phyloP scores from a whole-genome alignment of 2,329 filamentous ascomycete genomes.

The Botrytis cinerea region DNA sequence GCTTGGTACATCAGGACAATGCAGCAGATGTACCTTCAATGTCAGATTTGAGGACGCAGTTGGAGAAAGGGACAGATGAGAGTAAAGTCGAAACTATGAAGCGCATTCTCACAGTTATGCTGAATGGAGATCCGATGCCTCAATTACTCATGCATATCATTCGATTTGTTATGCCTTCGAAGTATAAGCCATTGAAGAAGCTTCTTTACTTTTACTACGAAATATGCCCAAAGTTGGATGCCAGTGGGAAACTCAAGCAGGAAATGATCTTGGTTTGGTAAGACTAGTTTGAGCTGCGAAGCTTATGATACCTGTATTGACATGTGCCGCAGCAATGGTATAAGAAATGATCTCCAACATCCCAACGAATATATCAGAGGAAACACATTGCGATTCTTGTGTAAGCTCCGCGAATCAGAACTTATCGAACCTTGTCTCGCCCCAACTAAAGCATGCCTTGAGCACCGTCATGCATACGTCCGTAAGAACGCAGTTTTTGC shows the following conservation, averaged over 20 bases:
- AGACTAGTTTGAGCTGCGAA: constrained; percentile 33
- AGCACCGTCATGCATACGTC: constrained; percentile 96
- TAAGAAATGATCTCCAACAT: constrained; percentile 95
- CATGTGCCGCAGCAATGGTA: constrained; percentile 74
- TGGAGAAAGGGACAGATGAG: constrained; percentile 93
- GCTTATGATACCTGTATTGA: background rate
- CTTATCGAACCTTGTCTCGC: constrained; percentile 94
- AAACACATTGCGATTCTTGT: constrained; percentile 96
- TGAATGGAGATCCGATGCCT: constrained; percentile 96
- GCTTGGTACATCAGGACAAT: constrained; percentile 97
- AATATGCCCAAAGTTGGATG: constrained; percentile 94
- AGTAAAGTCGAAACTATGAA: constrained; percentile 95
- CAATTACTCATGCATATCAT: constrained; percentile 99
- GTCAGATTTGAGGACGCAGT: constrained; percentile 87
- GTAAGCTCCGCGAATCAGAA: constrained; percentile 93
- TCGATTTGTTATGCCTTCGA: constrained; percentile 98
- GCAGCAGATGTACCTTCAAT: constrained; percentile 85
- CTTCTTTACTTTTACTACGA: constrained; percentile 99
- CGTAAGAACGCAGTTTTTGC: constrained; percentile 98
- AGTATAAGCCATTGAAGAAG: constrained; percentile 96
- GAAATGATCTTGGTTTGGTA: constrained; percentile 99
- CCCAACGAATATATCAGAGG: constrained; percentile 98
- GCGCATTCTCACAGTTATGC: constrained; percentile 93
- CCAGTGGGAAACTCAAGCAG: constrained; percentile 92
- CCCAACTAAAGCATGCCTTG: constrained; percentile 86